A percentile compares a stretch with the other conserved stretches of the same genome.
phyloP scores from a whole-genome alignment of 495 filamentous ascomycete genomes.

The Penicillium silybi region DNA sequence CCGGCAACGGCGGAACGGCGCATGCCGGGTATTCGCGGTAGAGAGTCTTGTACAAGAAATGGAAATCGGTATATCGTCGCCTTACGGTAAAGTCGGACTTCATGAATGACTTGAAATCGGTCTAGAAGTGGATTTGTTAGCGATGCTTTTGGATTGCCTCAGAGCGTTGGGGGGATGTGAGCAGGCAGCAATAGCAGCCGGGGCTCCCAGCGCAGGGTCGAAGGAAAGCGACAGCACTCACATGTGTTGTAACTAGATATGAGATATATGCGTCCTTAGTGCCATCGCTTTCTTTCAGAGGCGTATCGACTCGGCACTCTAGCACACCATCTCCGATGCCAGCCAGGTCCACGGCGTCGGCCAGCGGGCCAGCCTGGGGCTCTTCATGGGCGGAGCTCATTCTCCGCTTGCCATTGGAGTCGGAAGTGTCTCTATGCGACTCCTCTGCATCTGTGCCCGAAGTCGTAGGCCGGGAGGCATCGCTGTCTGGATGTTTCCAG shows the following conservation, averaged over 20 bases:
- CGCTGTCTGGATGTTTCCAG: constrained; percentile 52
- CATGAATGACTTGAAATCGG: constrained; percentile 89
- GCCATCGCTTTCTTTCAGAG: constrained; percentile 92
- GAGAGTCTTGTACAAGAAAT: constrained; percentile 91
- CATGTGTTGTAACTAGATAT: constrained; percentile 87
- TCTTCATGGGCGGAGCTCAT: constrained; percentile 44
- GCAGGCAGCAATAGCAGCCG: constrained; percentile 16
- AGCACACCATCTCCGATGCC: constrained; percentile 74
- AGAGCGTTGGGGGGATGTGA: background rate
- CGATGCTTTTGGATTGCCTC: background rate
- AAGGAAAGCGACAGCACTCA: constrained; percentile 38
- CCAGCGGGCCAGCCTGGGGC: constrained; percentile 51
- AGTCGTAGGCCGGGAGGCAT: constrained; percentile 46
- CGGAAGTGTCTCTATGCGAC: constrained; percentile 24
- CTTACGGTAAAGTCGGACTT: constrained; percentile 71
- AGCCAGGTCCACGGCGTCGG: constrained; percentile 57
- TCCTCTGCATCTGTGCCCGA: constrained; percentile 43
- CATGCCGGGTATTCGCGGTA: constrained; percentile 81
- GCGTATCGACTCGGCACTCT: constrained; percentile 75
- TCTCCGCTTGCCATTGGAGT: constrained; percentile 51
- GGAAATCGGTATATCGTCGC: constrained; percentile 93
- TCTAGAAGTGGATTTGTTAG: constrained; percentile 49
- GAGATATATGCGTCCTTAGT: constrained; percentile 96
- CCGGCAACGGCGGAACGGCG: constrained; percentile 91
- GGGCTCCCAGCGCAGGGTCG: background rate